Conservation (phyloP, 805 yeast genomes). For the Clavispora fructus region DNA sequence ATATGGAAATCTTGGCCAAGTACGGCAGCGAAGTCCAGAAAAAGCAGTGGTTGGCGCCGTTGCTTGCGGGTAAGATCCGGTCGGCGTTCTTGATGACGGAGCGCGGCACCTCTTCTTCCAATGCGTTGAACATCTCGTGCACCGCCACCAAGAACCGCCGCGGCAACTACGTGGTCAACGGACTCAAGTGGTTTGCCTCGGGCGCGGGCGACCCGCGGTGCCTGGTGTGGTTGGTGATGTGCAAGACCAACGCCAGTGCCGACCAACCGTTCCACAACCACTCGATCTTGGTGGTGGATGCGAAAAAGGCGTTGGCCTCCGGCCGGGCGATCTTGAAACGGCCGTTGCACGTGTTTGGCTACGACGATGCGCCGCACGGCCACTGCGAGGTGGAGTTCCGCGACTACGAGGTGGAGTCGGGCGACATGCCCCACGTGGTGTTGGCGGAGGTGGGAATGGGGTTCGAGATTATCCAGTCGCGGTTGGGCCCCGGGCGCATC, state of each 20-base stretch:
- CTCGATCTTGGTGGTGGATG: constrained; percentile 51
- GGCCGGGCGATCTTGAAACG: constrained; percentile 46
- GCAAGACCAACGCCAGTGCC: constrained; percentile 34
- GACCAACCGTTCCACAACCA: constrained; percentile 44
- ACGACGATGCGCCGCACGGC: constrained; percentile 71
- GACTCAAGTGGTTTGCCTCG: constrained; percentile 67
- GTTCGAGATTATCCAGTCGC: constrained; percentile 57
- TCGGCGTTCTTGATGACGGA: constrained; percentile 66
- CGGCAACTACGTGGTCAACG: constrained; percentile 50
- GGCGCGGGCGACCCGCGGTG: constrained; percentile 68
- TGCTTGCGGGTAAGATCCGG: constrained; percentile 49
- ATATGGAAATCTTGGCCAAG: constrained; percentile 47
- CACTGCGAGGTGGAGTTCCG: constrained; percentile 55
- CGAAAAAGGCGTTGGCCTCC: constrained; percentile 42
- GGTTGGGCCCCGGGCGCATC: constrained; percentile 66
- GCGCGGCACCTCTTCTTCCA: constrained; percentile 54
- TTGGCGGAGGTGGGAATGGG: constrained; percentile 49
- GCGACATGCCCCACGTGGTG: constrained; percentile 37
- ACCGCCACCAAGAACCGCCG: constrained; percentile 32
- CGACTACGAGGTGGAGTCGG: constrained; percentile 42
- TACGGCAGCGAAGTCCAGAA: constrained; percentile 35
- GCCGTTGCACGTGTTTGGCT: constrained; percentile 52
- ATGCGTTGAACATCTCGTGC: constrained; percentile 54
- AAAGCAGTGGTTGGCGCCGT: constrained; percentile 46
- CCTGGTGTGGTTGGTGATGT: constrained; percentile 49